Percentiles rank a stretch among this genome's conserved stretches.
Conservation (phyloP, 1,284 basidiomycete genomes). For the Ganoderma multipileum region DNA sequence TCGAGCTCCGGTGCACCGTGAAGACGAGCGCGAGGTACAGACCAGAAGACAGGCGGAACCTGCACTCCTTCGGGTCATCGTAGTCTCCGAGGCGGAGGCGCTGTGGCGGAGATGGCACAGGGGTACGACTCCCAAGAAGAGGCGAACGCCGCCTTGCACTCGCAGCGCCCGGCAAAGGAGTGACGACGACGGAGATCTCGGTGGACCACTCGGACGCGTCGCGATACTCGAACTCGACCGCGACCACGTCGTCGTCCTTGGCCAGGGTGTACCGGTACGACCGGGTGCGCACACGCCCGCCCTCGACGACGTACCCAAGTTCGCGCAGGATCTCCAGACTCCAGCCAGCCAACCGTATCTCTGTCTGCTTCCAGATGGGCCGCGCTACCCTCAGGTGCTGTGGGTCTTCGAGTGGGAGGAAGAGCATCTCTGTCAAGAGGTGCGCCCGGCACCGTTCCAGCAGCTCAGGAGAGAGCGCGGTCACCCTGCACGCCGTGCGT, state of each 20-base stretch:
- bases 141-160: neutral
- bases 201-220: conserved; percentile 3
- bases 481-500: neutral
- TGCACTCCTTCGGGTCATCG: conserved; percentile 5
- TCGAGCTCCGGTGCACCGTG: conserved; percentile 2
- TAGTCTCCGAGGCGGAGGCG: neutral
- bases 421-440: conserved; percentile 3
- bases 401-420: neutral
- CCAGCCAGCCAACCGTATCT: conserved; percentile 1
- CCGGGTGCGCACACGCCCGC: neutral
- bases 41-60: neutral
- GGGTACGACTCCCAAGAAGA: neutral
- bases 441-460: neutral
- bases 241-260: neutral
- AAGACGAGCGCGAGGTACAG: neutral
- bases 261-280: neutral
- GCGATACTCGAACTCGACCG: conserved; percentile 5
- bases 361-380: conserved; percentile 6
- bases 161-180: neutral
- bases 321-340: neutral
- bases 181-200: conserved; percentile 1
- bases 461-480: conserved; percentile 8
- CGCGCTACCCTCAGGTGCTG: neutral
- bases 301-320: neutral
- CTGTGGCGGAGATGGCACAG: neutral